Base-by-base conservation (phyloP, 2,329 filamentous ascomycete genomes). In the Scytalidium sp. region DNA sequence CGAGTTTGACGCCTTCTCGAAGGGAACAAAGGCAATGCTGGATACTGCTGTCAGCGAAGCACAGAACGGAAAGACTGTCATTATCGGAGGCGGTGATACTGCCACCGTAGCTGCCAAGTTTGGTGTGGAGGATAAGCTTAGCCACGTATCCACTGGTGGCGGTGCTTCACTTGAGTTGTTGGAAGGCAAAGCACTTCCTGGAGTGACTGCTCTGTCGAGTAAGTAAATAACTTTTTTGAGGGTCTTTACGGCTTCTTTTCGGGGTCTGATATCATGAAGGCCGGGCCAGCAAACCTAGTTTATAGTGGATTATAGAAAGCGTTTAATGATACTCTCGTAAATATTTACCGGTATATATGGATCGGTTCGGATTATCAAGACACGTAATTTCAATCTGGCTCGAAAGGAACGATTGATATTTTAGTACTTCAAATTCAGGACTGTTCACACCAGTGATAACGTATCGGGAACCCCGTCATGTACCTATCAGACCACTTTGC, bases 81-180 rank as follows among this genome's bases (percentile, higher is more conserved):
- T 99, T 75, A 97, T 99, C 58, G 94, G 94, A 56, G 94, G 94
- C 71, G 94, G 94, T 73, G 94, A 99, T 74, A 99, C 94, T 46
- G 94, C 94, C 45, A 99, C 94, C 53, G 94, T 97, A 43, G 94
- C 94, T 48, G 93, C 92, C 71, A 97, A 99, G 81, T 99, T 96
- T 72, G 86, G 86, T 49, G 93, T 90, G 56, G 94, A 99, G 81
- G 85, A 90, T 74, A 95, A 97, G 84, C 82, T 97, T 67, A 97
- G 91, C 78, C 94, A 99, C 77, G 94, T 99, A 56, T 96, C 91
- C 45, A 99, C 94, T 25, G 94, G 94, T 62, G 94, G 94, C 67
- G 94, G 94, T 75, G 94, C 94, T 60, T 93, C 87, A 63, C 79
- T 99, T 67, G 94, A 99, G 81, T 79, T 99, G 64, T 84, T 99